A percentile compares a stretch with the other conserved stretches of the same genome.
phyloP scores from a whole-genome alignment of 305 asterid species.

The Vinca major region DNA sequence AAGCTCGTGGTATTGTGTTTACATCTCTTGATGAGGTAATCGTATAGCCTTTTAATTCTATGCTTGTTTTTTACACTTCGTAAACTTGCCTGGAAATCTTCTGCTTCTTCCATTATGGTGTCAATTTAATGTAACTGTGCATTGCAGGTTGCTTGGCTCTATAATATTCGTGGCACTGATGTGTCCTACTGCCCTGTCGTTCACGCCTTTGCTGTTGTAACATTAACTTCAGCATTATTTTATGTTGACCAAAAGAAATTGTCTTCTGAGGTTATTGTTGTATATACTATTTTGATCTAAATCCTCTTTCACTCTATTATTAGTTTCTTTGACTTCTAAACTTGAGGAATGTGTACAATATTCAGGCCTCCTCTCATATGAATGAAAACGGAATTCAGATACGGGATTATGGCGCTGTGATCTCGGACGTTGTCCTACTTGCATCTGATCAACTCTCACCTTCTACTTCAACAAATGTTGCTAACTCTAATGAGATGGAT shows the following conservation, averaged over 20 bases:
- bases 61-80: background rate
- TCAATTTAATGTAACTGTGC: conserved; percentile 8
- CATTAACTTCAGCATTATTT: conserved; percentile 58
- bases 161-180: conserved; percentile 82
- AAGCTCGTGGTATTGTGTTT: conserved; percentile 60
- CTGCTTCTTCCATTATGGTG: conserved; percentile 6
- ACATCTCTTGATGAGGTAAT: conserved; percentile 79
- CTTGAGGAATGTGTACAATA: conserved; percentile 13
- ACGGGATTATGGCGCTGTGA: conserved; percentile 59
- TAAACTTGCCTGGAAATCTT: background rate
- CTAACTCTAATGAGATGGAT: conserved; percentile 17
- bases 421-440: conserved; percentile 61
- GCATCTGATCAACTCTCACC: conserved; percentile 58
- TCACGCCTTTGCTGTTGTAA: conserved; percentile 85
- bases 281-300: conserved; percentile 5
- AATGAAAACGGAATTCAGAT: conserved; percentile 56
- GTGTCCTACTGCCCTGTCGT: conserved; percentile 77
- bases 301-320: background rate
- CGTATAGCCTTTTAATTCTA: conserved; percentile 5
- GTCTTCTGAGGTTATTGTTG: conserved; percentile 61
- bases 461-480: conserved; percentile 23
- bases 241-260: conserved; percentile 75
- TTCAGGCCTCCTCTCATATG: conserved; percentile 59
- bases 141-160: conserved; percentile 23
- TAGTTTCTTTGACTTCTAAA: conserved; percentile 9